These are phyloP conservation scores for Aureoboletus auriporus DNA, from an alignment of 768 basidiomycete species.

Conservation along the genomic window DNA sequence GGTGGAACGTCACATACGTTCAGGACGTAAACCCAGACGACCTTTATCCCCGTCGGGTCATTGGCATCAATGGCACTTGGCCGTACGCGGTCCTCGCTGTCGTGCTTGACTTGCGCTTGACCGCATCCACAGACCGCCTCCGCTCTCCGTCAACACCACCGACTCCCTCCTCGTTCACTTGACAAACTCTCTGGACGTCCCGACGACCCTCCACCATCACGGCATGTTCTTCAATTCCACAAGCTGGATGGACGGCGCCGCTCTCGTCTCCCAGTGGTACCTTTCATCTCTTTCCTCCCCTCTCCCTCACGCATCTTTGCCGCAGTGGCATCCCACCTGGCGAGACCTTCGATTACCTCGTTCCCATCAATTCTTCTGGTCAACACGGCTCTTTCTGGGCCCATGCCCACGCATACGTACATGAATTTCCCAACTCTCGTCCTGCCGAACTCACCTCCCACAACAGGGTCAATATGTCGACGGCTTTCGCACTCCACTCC, in stretches of 20 bases:
- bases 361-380: conserved; percentile 63
- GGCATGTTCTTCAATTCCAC: conserved; percentile 92
- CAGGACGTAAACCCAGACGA: conserved; percentile 81
- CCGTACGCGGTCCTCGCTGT: conserved; percentile 52
- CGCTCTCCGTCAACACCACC: conserved; percentile 63
- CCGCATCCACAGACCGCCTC: conserved; percentile 60
- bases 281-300: not conserved
- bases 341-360: conserved; percentile 64
- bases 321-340: conserved; percentile 75
- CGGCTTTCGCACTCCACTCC: conserved; percentile 82
- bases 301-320: not conserved
- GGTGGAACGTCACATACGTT: conserved; percentile 93
- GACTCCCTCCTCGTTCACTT: conserved; percentile 80
- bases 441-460: not conserved
- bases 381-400: conserved; percentile 85
- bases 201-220: conserved; percentile 83
- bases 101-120: too few species aligned
- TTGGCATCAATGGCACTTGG: conserved; percentile 92
- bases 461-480: conserved; percentile 85
- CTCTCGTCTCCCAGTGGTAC: conserved; percentile 81
- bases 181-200: conserved; percentile 61
- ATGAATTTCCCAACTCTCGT: not conserved
- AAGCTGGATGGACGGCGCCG: conserved; percentile 87
- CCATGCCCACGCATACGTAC: conserved; percentile 57
- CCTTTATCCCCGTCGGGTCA: conserved; percentile 65